Evolutionary conservation across 2,329 filamentous ascomycete genomes (phyloP), one percentile per base, ranked within the genome.

Genomic region (Diplodia intermedia): DNA sequence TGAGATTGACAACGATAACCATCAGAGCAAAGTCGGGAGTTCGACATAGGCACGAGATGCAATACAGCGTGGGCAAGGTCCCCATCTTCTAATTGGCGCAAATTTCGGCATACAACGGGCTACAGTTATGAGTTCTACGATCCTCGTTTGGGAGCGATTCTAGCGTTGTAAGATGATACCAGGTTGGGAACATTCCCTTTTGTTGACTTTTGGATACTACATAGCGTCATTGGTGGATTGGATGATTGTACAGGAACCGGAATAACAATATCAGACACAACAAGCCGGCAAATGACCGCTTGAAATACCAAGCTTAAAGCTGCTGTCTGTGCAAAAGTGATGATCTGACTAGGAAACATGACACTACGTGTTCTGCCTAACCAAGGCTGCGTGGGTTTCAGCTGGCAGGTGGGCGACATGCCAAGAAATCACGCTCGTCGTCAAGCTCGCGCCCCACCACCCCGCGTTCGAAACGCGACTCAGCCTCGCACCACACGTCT

Each of bases 121-220:
- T 50, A 63, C 43, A 47, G 47, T 63, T 52, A 63, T 52, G 60
- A 53, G 47, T 63, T 63, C 60, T 63, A 63, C 31, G 60, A 63
- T 63, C 43, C 60, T 52, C 43, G 18, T 52, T 63, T 38, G 31
- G 47, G 60, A 63, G 60, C 47, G 60, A 52, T 50, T 63, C 60
- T 63, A 63, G 60, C 60, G 60, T 63, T 63, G 60, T 63, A 63
- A 52, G 40, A 63, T 63, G 60, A 63, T 63, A 63, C 60, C 60
- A 63, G 60, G 60, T 50, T 63, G 43, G 60, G 60, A 52, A 52
- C 43, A 38, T 63, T 63, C 60, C 29, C 60, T 52, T 63, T 31
- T 63, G 43, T 47, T 47, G 43, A 47, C 43, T 63, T 63, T 52
- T 63, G 29, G 18, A 49, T 36, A 49, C 38, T 63, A 63, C 60